Evolutionary conservation across 805 yeast genomes (phyloP).

Genomic region (Ogataea glucozyma): DNA sequence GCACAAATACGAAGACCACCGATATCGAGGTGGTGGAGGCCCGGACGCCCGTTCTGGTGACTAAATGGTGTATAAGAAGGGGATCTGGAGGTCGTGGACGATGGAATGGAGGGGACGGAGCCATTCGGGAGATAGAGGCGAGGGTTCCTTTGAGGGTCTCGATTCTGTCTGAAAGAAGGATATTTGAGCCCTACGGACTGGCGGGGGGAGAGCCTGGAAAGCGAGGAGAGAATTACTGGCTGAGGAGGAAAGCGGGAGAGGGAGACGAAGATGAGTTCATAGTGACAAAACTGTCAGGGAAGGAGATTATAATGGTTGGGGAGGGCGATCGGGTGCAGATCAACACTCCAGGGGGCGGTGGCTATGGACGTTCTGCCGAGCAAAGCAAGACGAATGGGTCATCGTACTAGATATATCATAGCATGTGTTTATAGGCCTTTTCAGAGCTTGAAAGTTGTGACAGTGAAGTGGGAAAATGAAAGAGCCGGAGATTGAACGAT

Average conservation of each 20-base stretch:
- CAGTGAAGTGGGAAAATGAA: too few species aligned
- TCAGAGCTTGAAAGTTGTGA: too few species aligned
- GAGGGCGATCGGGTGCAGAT: conserved; percentile 35
- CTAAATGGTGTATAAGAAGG: conserved; percentile 43
- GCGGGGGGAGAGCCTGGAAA: conserved; percentile 45
- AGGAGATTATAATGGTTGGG: conserved; percentile 28
- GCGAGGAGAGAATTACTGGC: conserved; percentile 39
- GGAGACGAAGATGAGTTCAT: too few species aligned
- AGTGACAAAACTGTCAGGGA: conserved; percentile 33
- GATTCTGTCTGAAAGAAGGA: conserved; percentile 46
- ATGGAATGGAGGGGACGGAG: conserved; percentile 51
- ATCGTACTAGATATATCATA: neutral
- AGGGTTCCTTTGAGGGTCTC: conserved; percentile 36
- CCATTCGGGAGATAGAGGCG: conserved; percentile 46
- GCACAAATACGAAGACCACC: conserved; percentile 56
- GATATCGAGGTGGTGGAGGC: conserved; percentile 56
- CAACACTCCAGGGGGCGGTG: conserved; percentile 41
- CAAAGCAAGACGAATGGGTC: neutral
- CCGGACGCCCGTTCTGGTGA: conserved; percentile 50
- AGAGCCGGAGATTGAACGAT: too few species aligned
- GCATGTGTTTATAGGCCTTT: too few species aligned
- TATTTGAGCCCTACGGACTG: conserved; percentile 47
- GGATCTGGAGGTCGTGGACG: conserved; percentile 52
- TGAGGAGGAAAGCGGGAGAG: conserved; percentile 20
- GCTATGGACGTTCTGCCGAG: conserved; percentile 27